Percentiles rank a stretch among this genome's conserved stretches.
Conservation (phyloP, 75 land plant genomes). For the Ceratopteris richardii region DNA sequence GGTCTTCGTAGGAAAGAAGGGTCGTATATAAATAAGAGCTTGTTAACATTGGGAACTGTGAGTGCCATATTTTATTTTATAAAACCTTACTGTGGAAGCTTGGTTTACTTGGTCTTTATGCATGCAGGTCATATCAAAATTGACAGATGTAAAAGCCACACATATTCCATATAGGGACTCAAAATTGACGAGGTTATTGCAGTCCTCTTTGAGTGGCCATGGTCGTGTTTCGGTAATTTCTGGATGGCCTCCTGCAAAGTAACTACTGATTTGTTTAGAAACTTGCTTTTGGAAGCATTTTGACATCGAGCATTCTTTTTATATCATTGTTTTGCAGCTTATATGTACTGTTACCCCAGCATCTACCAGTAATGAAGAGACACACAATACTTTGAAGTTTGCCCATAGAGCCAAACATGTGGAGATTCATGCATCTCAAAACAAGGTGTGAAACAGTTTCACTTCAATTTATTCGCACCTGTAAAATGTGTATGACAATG, state of each 20-base stretch:
- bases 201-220: constrained; percentile 95
- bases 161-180: constrained; percentile 97
- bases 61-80: constrained; percentile 9
- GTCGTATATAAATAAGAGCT: constrained; percentile 56
- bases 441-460: constrained; percentile 41
- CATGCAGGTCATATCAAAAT: constrained; percentile 72
- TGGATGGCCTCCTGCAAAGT: too few species aligned
- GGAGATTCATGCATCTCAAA: constrained; percentile 71
- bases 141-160: constrained; percentile 80
- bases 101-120: too few species aligned
- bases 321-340: constrained; percentile 35
- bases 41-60: constrained; percentile 65
- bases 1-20: constrained; percentile 57
- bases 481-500: too few species aligned
- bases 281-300: neutral
- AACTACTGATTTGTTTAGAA: neutral
- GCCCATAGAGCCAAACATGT: constrained; percentile 75
- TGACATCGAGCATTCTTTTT: neutral
- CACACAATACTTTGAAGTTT: constrained; percentile 90
- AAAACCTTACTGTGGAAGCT: too few species aligned
- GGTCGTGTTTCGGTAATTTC: constrained; percentile 78
- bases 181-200: constrained; percentile 84
- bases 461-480: too few species aligned
- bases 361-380: constrained; percentile 81
- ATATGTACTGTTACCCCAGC: constrained; percentile 94